Evolutionary conservation across 2,329 filamentous ascomycete species (phyloP).

Genomic region (Hymenotorrendiella dingleyae): DNA sequence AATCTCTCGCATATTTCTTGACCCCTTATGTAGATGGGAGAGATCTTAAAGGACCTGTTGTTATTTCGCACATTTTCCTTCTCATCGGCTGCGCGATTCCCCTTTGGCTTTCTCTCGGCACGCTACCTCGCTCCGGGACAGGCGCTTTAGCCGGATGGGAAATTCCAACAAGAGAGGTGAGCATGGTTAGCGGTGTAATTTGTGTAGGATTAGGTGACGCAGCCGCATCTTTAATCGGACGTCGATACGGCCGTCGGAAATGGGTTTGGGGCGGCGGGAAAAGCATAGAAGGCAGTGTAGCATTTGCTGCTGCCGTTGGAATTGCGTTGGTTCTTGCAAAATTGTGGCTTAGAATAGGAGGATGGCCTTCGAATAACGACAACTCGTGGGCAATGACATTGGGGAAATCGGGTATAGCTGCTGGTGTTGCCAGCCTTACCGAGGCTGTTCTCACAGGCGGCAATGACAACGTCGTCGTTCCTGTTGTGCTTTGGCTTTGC

Average conservation of each 20-base stretch:
- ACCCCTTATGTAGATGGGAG: conserved; percentile 92
- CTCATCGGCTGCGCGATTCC: conserved; percentile 93
- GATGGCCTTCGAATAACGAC: conserved; percentile 73
- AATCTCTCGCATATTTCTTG: conserved; percentile 78
- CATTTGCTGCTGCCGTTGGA: conserved; percentile 77
- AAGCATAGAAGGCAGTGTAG: conserved; percentile 79
- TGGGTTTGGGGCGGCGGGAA: conserved; percentile 98
- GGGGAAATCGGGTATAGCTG: conserved; percentile 68
- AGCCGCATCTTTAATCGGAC: conserved; percentile 82
- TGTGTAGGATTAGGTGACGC: conserved; percentile 96
- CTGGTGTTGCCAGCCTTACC: conserved; percentile 76
- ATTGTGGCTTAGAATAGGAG: conserved; percentile 69
- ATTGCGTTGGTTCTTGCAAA: conserved; percentile 65
- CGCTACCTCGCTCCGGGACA: conserved; percentile 51
- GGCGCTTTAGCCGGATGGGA: conserved; percentile 68
- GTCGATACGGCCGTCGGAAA: conserved; percentile 78
- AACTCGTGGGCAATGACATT: conserved; percentile 63
- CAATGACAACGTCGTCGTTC: conserved; percentile 97
- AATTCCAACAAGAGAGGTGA: conserved; percentile 65
- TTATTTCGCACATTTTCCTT: conserved; percentile 89
- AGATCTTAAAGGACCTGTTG: conserved; percentile 87
- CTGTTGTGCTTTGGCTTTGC: conserved; percentile 85
- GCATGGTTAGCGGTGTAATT: conserved; percentile 87
- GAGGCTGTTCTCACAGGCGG: conserved; percentile 94
- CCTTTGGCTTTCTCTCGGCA: conserved; percentile 80